A percentile compares a stretch with the other conserved stretches of the same genome.
These are phyloP conservation scores for Hypoxylon perforatum DNA, from an alignment of 495 filamentous ascomycete genomes.

Conservation along the genomic window DNA sequence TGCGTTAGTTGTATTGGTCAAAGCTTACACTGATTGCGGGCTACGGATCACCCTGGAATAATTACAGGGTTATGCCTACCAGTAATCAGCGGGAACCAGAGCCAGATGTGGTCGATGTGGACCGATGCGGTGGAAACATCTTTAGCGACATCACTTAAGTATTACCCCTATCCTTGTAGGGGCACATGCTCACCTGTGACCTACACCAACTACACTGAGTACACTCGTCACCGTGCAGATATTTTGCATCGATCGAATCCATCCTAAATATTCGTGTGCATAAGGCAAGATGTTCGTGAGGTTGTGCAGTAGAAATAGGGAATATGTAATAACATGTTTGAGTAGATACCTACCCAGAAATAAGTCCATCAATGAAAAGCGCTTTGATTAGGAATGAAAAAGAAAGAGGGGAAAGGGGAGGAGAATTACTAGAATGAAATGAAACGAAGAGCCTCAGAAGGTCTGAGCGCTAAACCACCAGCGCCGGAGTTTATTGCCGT, in stretches of 20 bases:
- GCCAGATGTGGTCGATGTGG: neutral
- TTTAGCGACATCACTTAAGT: neutral
- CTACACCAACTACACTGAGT: neutral
- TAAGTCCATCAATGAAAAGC: no score
- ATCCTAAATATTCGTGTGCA: neutral
- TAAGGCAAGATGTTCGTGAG: no score
- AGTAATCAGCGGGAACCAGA: constrained; percentile 40
- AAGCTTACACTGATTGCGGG: constrained; percentile 6
- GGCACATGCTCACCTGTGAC: no score
- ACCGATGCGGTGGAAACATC: constrained; percentile 6
- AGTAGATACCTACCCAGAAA: no score
- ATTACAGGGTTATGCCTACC: constrained; percentile 26
- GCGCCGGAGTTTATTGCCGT: constrained; percentile 35
- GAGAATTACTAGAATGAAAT: neutral
- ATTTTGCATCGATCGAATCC: constrained; percentile 26
- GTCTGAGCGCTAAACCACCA: constrained; percentile 23
- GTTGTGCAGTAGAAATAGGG: neutral
- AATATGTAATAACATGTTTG: neutral
- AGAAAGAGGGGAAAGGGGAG: no score
- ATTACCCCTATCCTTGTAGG: no score
- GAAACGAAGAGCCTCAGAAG: constrained; percentile 7
- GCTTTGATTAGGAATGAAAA: no score
- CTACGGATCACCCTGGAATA: constrained; percentile 14
- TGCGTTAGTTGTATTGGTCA: neutral
- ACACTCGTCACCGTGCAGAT: constrained; percentile 32